These are phyloP conservation scores for Teratosphaeria viscida DNA, from an alignment of 2,329 filamentous ascomycete genomes.

Conservation along the genomic window DNA sequence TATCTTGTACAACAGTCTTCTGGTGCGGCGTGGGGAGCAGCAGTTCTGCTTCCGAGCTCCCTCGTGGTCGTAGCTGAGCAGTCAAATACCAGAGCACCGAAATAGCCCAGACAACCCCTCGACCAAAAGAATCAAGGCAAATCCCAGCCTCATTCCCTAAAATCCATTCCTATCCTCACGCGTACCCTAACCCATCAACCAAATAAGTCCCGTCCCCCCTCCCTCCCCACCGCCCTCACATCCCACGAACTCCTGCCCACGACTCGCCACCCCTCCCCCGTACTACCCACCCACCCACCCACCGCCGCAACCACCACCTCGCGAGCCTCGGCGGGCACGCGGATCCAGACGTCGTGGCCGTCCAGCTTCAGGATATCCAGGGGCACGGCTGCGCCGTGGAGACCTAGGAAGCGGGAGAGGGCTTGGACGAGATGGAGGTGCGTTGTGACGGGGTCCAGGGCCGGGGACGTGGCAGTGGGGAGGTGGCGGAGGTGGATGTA, in stretches of 20 bases:
- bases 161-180: not conserved
- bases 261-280: constrained; percentile 38
- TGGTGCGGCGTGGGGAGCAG: not conserved
- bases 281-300: constrained; percentile 51
- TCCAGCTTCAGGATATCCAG: constrained; percentile 60
- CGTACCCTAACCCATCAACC: constrained; percentile 29
- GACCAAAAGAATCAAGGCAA: not conserved
- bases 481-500: constrained; percentile 34
- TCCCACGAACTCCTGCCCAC: constrained; percentile 55
- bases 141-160: not conserved
- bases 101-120: not conserved
- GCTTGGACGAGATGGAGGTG: constrained; percentile 54
- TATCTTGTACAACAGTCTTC: constrained; percentile 15
- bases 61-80: constrained; percentile 13
- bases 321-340: constrained; percentile 52
- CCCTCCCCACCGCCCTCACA: constrained; percentile 45
- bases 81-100: constrained; percentile 6
- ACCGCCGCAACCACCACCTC: constrained; percentile 52
- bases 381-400: constrained; percentile 55
- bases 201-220: constrained; percentile 36
- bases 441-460: constrained; percentile 51
- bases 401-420: constrained; percentile 58
- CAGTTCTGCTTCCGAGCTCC: constrained; percentile 1
- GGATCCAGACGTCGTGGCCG: constrained; percentile 49
- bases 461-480: not conserved